Evolutionary conservation across 2,329 filamentous ascomycete species (phyloP).

Genomic region (Pseudogymnoascus sp.): DNA sequence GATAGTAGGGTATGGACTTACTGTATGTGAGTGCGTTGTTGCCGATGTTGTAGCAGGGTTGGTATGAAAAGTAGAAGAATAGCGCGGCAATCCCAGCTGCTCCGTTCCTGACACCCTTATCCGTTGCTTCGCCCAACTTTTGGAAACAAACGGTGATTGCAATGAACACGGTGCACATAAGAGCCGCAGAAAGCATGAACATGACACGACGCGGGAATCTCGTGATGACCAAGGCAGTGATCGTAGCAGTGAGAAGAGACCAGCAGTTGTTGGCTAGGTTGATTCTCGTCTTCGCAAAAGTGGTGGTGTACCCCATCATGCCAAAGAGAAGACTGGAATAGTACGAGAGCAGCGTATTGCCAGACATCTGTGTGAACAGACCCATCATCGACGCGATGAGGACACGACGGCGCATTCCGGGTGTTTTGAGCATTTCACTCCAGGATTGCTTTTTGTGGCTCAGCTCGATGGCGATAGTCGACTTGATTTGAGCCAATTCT

Average conservation of each 20-base stretch:
- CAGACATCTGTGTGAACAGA: conserved; percentile 4
- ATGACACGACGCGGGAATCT: conserved; percentile 18
- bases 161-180: conserved; percentile 17
- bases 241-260: not conserved
- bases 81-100: conserved; percentile 19
- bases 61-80: conserved; percentile 23
- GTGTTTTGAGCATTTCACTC: conserved; percentile 25
- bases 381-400: conserved; percentile 27
- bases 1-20: conserved; percentile 12
- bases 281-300: not conserved
- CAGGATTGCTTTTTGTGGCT: conserved; percentile 23
- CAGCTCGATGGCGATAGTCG: conserved; percentile 32
- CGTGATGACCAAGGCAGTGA: not conserved
- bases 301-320: conserved; percentile 10
- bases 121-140: not conserved
- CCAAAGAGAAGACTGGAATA: not conserved
- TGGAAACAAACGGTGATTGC: conserved; percentile 11
- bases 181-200: not conserved
- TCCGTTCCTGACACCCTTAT: not conserved
- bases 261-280: conserved; percentile 4
- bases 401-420: conserved; percentile 28
- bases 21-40: conserved; percentile 43
- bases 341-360: conserved; percentile 4
- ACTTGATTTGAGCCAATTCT: conserved; percentile 34
- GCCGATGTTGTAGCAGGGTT: conserved; percentile 40